These are phyloP conservation scores for Geotrichum cucujoidarum DNA, from an alignment of 1,139 yeast genomes.

Conservation along the genomic window DNA sequence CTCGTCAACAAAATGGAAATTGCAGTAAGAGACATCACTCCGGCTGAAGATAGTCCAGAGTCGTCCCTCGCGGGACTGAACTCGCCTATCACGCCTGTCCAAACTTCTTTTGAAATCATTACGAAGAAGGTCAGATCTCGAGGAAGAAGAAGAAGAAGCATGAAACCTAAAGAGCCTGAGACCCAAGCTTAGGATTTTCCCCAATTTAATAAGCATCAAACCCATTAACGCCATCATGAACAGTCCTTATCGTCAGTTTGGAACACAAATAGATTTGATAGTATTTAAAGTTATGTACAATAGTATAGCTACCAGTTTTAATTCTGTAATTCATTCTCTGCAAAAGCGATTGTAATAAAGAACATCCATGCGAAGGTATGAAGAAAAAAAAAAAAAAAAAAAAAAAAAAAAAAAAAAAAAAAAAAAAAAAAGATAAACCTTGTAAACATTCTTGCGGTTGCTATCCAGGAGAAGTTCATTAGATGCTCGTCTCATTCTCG, in stretches of 20 bases:
- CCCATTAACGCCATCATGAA: not conserved
- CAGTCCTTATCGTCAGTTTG: not conserved
- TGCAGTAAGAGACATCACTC: slow-evolving; percentile 12
- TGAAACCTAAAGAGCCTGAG: not conserved
- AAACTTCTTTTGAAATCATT: slow-evolving; percentile 6
- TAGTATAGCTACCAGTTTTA: too few species aligned
- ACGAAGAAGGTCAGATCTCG: slow-evolving; percentile 11
- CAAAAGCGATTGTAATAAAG: too few species aligned
- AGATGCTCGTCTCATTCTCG: too few species aligned
- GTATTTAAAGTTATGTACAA: too few species aligned
- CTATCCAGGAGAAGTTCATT: too few species aligned
- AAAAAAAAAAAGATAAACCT: too few species aligned
- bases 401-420: too few species aligned
- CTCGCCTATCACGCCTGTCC: not conserved
- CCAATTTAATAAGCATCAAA: not conserved
- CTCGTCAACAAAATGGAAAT: slow-evolving; percentile 7
- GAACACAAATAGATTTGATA: not conserved
- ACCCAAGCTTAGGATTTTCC: too few species aligned
- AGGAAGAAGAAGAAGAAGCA: slow-evolving; percentile 15
- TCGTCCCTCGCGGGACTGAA: not conserved
- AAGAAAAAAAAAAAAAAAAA: too few species aligned
- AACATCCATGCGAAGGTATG: too few species aligned
- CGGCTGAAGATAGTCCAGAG: slow-evolving; percentile 1
- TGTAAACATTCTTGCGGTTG: too few species aligned
- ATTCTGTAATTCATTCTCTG: too few species aligned